Conservation (phyloP, 345 rosid species). For the Lagerstroemia speciosa region DNA sequence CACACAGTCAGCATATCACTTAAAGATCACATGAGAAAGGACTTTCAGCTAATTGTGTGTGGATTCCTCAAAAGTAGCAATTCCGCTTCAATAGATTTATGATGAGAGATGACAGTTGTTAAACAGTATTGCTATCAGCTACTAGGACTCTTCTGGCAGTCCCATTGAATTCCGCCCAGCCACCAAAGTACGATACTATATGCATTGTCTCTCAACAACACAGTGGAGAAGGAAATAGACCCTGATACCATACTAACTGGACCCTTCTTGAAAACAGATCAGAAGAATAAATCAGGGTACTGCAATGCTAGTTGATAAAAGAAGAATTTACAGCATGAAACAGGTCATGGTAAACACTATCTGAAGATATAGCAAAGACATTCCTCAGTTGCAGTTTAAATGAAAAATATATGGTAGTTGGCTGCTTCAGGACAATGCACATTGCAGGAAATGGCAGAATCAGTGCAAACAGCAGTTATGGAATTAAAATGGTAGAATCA, state of each 20-base stretch:
- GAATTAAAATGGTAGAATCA: no score
- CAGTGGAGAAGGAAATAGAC: constrained; percentile 1
- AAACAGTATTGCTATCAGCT: neutral
- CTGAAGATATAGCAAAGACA: neutral
- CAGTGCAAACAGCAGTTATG: no score
- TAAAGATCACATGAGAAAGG: neutral
- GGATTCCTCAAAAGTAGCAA: constrained; percentile 4
- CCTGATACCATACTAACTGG: neutral
- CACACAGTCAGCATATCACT: neutral
- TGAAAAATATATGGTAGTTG: no score
- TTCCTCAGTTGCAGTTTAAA: no score
- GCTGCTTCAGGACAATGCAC: no score
- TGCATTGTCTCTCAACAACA: constrained; percentile 2
- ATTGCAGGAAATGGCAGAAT: no score
- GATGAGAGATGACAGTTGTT: neutral
- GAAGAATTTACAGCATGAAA: neutral
- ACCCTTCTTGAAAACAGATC: constrained; percentile 7
- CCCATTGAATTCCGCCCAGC: neutral
- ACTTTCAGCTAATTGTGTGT: neutral
- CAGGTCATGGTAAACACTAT: neutral
- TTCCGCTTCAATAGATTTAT: neutral
- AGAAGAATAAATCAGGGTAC: neutral
- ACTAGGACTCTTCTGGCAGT: neutral
- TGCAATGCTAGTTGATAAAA: neutral
- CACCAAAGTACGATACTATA: constrained; percentile 2